These are phyloP conservation scores for Fusarium zealandicum DNA, from an alignment of 2,329 filamentous ascomycete species.

Conservation along the genomic window DNA sequence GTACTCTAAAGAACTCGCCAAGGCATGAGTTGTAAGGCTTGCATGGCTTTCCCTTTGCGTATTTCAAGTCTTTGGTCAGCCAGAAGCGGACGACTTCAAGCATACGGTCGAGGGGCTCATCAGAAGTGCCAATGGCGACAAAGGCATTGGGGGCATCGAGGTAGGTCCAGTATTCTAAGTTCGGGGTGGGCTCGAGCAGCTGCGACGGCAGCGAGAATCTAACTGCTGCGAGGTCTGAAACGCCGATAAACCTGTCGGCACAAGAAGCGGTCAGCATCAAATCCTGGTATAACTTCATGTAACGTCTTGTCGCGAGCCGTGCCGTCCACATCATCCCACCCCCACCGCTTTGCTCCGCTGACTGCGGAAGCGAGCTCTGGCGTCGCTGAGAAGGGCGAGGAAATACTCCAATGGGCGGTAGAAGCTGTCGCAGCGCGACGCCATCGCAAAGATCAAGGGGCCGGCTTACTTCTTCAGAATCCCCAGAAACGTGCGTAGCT, in stretches of 20 bases:
- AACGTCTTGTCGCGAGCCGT: slow-evolving; percentile 9
- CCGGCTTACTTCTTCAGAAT: slow-evolving; percentile 82
- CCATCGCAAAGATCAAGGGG: slow-evolving; percentile 2
- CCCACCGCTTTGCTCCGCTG: slow-evolving; percentile 24
- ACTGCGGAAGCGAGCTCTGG: slow-evolving; percentile 25
- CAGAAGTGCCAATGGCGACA: slow-evolving; percentile 80
- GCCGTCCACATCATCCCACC: slow-evolving; percentile 11
- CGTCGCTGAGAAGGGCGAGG: slow-evolving; percentile 17
- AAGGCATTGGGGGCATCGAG: slow-evolving; percentile 95
- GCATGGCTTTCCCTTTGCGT: slow-evolving; percentile 97
- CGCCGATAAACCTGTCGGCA: slow-evolving; percentile 82
- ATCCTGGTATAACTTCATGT: slow-evolving; percentile 4
- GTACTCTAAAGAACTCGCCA: slow-evolving; percentile 94
- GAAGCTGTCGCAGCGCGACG: slow-evolving; percentile 22
- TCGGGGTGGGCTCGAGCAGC: slow-evolving; percentile 93
- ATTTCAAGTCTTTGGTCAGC: slow-evolving; percentile 99
- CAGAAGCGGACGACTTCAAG: slow-evolving; percentile 94
- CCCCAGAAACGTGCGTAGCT: slow-evolving; percentile 85
- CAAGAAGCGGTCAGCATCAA: slow-evolving; percentile 40
- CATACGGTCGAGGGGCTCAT: slow-evolving; percentile 92
- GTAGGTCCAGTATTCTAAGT: slow-evolving; percentile 99
- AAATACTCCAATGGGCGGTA: slow-evolving; percentile 13
- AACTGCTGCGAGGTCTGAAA: slow-evolving; percentile 92
- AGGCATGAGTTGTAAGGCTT: slow-evolving; percentile 98
- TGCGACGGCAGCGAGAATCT: slow-evolving; percentile 96